Conservation (phyloP, 2,329 filamentous ascomycete genomes). For the Talaromyces funiculosus region DNA sequence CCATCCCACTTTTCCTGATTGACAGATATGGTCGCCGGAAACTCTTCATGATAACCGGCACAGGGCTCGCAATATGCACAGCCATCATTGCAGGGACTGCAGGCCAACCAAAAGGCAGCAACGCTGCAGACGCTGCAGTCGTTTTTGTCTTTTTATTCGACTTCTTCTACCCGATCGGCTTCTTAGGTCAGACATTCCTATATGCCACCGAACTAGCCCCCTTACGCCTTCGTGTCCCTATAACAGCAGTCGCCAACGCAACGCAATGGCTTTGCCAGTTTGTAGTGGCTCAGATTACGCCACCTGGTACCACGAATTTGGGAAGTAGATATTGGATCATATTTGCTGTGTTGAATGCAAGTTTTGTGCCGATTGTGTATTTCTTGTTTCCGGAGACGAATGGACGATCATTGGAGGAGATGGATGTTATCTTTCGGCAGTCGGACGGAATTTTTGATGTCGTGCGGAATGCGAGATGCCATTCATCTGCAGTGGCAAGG, state of each 20-base stretch:
- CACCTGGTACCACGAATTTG: constrained; percentile 25
- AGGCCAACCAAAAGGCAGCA: constrained; percentile 18
- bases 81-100: constrained; percentile 22
- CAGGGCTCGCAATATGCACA: constrained; percentile 26
- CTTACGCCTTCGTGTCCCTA: constrained; percentile 33
- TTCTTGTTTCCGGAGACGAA: constrained; percentile 28
- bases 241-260: constrained; percentile 31
- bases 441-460: constrained; percentile 4
- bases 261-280: constrained; percentile 36
- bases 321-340: constrained; percentile 24
- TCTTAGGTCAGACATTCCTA: constrained; percentile 63
- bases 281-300: constrained; percentile 26
- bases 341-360: constrained; percentile 21
- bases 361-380: constrained; percentile 21
- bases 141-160: constrained; percentile 39
- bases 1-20: constrained; percentile 56
- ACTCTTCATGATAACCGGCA: constrained; percentile 29
- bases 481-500: not conserved
- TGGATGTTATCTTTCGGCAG: constrained; percentile 27
- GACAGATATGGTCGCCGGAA: constrained; percentile 54
- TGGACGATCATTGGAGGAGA: constrained; percentile 27
- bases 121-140: constrained; percentile 37
- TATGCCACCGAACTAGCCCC: constrained; percentile 41
- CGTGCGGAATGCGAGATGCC: not conserved
- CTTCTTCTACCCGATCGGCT: constrained; percentile 42